Percentiles rank a stretch among this genome's conserved stretches.
Evolutionary conservation across 139 green algal species (phyloP).

Genomic region (Astrephomene gubernaculifera): DNA sequence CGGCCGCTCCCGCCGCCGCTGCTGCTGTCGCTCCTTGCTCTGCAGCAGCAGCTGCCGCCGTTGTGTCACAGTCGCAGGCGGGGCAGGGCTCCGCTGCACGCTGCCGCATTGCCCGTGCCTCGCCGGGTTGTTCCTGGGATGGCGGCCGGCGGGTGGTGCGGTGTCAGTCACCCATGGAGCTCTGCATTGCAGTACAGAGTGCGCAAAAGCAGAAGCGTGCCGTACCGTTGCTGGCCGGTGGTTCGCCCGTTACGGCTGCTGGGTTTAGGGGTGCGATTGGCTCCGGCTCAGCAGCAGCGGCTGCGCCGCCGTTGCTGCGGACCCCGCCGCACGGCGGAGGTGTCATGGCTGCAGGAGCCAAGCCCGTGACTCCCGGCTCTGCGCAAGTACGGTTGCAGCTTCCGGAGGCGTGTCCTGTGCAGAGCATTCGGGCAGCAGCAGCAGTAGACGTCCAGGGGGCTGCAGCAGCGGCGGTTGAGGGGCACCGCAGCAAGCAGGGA

Average conservation of each 20-base stretch:
- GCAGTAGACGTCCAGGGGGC: too few relatives aligned
- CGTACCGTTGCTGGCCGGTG: too few relatives aligned
- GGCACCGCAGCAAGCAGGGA: too few relatives aligned
- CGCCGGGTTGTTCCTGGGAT: not conserved
- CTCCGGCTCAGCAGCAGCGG: not conserved
- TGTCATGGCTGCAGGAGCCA: too few relatives aligned
- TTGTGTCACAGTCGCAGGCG: not conserved
- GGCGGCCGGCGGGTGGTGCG: too few relatives aligned
- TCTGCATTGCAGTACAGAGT: not conserved
- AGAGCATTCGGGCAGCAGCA: not conserved
- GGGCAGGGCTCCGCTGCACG: not conserved
- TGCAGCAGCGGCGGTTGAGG: too few relatives aligned
- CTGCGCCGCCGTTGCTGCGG: too few relatives aligned
- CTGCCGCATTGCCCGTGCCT: not conserved
- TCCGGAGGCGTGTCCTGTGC: slow-evolving; percentile 7
- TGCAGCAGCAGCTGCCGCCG: not conserved
- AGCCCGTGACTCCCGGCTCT: not conserved
- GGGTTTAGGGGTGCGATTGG: too few relatives aligned
- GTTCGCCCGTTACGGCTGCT: too few relatives aligned
- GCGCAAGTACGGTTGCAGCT: slow-evolving; percentile 1
- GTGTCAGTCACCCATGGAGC: slow-evolving; percentile 3
- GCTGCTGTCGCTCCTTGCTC: not conserved
- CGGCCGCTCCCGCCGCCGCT: not conserved
- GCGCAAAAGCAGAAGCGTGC: not conserved
- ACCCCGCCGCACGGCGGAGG: too few relatives aligned